These are phyloP conservation scores for Sphenostylis stenocarpa DNA, from an alignment of 306 rosid species.

Conservation along the genomic window DNA sequence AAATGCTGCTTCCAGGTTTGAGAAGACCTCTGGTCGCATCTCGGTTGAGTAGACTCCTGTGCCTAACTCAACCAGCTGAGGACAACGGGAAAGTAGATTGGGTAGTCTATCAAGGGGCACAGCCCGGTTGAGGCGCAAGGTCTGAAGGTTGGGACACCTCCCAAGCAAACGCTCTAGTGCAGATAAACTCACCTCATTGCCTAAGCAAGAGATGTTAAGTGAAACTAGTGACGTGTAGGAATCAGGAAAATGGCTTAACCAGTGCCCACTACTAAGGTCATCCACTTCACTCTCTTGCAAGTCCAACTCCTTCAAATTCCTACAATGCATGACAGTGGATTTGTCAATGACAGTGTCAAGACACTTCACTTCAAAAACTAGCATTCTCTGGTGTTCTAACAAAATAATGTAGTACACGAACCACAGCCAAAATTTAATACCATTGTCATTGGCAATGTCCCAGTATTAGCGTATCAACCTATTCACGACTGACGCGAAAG, in stretches of 20 bases:
- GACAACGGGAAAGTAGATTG: slow-evolving; percentile 59
- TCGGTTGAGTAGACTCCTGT: slow-evolving; percentile 77
- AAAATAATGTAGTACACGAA: neutral
- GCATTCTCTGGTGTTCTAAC: neutral
- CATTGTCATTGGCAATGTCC: neutral
- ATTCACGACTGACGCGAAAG: neutral
- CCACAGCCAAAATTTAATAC: neutral
- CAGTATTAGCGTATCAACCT: neutral
- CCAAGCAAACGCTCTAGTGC: slow-evolving; percentile 83
- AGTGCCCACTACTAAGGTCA: slow-evolving; percentile 84
- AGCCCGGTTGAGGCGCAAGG: slow-evolving; percentile 77
- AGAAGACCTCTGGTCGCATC: slow-evolving; percentile 63
- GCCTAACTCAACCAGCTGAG: slow-evolving; percentile 82
- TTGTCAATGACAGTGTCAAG: slow-evolving; percentile 4
- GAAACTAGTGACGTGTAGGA: slow-evolving; percentile 78
- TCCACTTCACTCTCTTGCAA: slow-evolving; percentile 92
- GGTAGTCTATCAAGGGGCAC: slow-evolving; percentile 75
- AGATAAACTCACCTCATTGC: slow-evolving; percentile 68
- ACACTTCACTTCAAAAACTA: slow-evolving; percentile 14
- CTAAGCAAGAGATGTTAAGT: slow-evolving; percentile 79
- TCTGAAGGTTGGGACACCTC: slow-evolving; percentile 73
- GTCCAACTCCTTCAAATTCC: slow-evolving; percentile 84
- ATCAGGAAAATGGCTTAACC: slow-evolving; percentile 94
- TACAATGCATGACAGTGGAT: slow-evolving; percentile 35
- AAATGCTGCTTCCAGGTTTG: slow-evolving; percentile 54